phyloP scores from a whole-genome alignment of 2,329 filamentous ascomycete species.

The Onygena corvina region DNA sequence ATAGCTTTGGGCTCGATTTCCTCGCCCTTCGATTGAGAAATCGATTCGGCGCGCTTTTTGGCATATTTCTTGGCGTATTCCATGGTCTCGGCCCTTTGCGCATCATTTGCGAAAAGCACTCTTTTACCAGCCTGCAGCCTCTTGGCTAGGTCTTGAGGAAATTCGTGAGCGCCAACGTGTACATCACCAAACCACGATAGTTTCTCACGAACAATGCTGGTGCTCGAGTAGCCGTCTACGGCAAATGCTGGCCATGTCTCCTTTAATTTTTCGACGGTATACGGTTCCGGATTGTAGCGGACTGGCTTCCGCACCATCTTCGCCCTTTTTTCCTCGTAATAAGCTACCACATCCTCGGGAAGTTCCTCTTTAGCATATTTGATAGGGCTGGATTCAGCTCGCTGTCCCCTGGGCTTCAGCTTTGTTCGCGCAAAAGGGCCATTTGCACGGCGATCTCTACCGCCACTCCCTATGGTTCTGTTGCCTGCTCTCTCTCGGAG shows the following conservation, averaged over 20 bases:
- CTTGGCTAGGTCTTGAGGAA: conserved; percentile 28
- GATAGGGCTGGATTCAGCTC: background rate
- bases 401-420: too few relatives aligned
- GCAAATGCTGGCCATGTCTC: conserved; percentile 33
- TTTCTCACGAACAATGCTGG: conserved; percentile 26
- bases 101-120: conserved; percentile 28
- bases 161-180: conserved; percentile 26
- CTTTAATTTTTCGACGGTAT: conserved; percentile 23
- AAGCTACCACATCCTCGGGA: background rate
- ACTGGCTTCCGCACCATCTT: conserved; percentile 25
- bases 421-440: too few relatives aligned
- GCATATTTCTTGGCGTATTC: conserved; percentile 26
- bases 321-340: conserved; percentile 14
- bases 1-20: conserved; percentile 25
- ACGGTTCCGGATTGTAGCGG: conserved; percentile 27
- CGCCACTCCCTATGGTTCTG: background rate
- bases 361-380: background rate
- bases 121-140: conserved; percentile 28
- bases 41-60: conserved; percentile 26
- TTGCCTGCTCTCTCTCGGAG: background rate
- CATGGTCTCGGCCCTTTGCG: conserved; percentile 28
- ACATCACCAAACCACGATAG: conserved; percentile 27
- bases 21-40: conserved; percentile 29
- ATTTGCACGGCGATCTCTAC: too few relatives aligned
- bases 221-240: conserved; percentile 19